These are phyloP conservation scores for Trichoderma simmonsii DNA, from an alignment of 2,329 filamentous ascomycete species.

Conservation along the genomic window DNA sequence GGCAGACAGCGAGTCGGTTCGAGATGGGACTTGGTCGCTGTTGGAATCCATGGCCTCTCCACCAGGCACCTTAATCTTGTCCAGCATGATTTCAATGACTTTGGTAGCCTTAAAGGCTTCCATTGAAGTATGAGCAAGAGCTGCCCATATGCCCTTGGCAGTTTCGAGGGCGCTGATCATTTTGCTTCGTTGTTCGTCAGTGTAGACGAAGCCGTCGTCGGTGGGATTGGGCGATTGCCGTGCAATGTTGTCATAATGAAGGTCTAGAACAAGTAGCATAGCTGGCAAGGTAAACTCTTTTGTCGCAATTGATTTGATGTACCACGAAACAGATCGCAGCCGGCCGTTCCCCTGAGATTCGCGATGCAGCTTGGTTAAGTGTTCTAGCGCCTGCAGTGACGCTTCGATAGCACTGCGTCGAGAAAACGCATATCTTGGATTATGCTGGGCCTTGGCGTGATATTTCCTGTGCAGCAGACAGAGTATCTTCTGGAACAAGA, in stretches of 20 bases:
- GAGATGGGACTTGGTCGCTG: conserved; percentile 16
- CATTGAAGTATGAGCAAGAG: conserved; percentile 72
- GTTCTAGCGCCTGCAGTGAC: conserved; percentile 74
- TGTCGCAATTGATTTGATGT: conserved; percentile 73
- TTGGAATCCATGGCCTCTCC: neutral
- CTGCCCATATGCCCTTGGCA: conserved; percentile 76
- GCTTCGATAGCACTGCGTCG: conserved; percentile 82
- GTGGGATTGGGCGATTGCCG: conserved; percentile 37
- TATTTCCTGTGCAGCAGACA: conserved; percentile 89
- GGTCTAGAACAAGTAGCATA: conserved; percentile 78
- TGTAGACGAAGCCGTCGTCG: conserved; percentile 54
- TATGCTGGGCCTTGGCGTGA: conserved; percentile 71
- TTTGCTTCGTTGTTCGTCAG: conserved; percentile 59
- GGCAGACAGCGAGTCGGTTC: conserved; percentile 27
- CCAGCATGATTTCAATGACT: conserved; percentile 78
- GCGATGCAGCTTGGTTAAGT: conserved; percentile 70
- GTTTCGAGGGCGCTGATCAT: conserved; percentile 75
- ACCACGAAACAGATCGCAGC: conserved; percentile 71
- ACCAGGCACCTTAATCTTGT: conserved; percentile 58
- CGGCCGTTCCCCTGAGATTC: conserved; percentile 72
- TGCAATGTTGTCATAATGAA: conserved; percentile 65
- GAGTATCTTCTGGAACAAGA: conserved; percentile 83
- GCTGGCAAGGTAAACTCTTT: conserved; percentile 84
- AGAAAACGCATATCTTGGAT: conserved; percentile 79
- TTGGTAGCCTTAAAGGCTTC: conserved; percentile 86